These are phyloP conservation scores for Acidiella bohemica DNA, from an alignment of 495 filamentous ascomycete species.

Conservation along the genomic window DNA sequence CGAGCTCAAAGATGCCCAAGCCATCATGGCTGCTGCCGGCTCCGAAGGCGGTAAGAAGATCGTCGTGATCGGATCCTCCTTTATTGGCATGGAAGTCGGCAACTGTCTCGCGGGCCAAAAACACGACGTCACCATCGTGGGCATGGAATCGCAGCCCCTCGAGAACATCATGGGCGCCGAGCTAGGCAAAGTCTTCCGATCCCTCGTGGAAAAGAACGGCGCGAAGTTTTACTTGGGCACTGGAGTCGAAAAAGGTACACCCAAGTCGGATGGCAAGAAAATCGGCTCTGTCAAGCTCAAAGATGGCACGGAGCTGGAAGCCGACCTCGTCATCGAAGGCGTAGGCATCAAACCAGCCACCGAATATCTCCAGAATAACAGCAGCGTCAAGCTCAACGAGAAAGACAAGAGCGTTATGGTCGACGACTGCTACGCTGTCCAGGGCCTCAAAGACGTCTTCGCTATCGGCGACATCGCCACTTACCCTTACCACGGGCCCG, in stretches of 20 bases:
- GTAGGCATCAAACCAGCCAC: slow-evolving; percentile 83
- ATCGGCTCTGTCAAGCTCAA: slow-evolving; percentile 78
- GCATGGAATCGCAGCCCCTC: slow-evolving; percentile 75
- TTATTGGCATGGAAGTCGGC: slow-evolving; percentile 94
- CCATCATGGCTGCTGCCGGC: slow-evolving; percentile 65
- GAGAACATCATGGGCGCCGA: slow-evolving; percentile 75
- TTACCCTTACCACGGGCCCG: slow-evolving; percentile 84
- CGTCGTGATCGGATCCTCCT: slow-evolving; percentile 78
- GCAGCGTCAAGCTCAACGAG: slow-evolving; percentile 45
- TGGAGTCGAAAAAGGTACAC: slow-evolving; percentile 63
- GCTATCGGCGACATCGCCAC: slow-evolving; percentile 94
- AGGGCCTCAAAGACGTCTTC: slow-evolving; percentile 64
- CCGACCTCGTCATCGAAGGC: slow-evolving; percentile 82
- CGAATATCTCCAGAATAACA: slow-evolving; percentile 64
- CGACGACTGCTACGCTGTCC: slow-evolving; percentile 62
- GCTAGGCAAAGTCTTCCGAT: slow-evolving; percentile 69
- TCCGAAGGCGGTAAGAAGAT: slow-evolving; percentile 73
- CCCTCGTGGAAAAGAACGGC: slow-evolving; percentile 65
- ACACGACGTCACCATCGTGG: slow-evolving; percentile 79
- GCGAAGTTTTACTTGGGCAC: slow-evolving; percentile 76
- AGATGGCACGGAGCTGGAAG: slow-evolving; percentile 68
- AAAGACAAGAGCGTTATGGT: slow-evolving; percentile 70
- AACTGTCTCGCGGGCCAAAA: slow-evolving; percentile 58
- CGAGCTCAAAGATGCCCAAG: slow-evolving; percentile 55
- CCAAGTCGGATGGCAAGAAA: slow-evolving; percentile 47